Percentiles rank a stretch among this genome's conserved stretches.
Conservation (phyloP, 1,139 yeast species). For the Chernovozyma aurita region DNA sequence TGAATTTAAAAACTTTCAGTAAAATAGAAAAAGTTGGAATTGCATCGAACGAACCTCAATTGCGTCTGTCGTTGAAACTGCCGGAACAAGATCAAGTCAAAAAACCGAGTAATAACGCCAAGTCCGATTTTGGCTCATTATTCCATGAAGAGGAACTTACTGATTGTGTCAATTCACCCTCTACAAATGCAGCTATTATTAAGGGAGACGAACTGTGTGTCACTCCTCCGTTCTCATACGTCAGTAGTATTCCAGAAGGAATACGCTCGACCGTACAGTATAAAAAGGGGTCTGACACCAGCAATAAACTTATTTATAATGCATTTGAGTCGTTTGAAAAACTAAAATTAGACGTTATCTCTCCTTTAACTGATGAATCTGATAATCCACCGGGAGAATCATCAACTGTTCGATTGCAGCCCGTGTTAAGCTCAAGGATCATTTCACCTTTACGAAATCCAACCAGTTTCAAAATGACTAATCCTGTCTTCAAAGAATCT, state of each 20-base stretch:
- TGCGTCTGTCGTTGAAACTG: no score
- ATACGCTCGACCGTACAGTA: background rate
- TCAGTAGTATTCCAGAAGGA: background rate
- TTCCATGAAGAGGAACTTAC: no score
- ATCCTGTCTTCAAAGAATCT: background rate
- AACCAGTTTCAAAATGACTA: background rate
- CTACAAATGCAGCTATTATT: no score
- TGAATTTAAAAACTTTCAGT: background rate
- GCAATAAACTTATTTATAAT: no score
- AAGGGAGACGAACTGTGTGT: no score
- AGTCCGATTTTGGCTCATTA: no score
- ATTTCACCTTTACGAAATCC: background rate
- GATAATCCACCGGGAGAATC: background rate
- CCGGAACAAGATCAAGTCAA: no score
- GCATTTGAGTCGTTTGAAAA: background rate
- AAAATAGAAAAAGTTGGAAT: no score
- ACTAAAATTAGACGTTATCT: background rate
- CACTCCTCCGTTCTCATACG: background rate
- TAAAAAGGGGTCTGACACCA: no score
- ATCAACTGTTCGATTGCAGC: background rate
- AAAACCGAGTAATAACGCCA: no score
- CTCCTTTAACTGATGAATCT: background rate
- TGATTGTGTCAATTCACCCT: no score
- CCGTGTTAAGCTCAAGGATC: constrained; percentile 2
- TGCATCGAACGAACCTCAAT: no score